These are phyloP conservation scores for Circinella minor DNA, from an alignment of 371 early-diverging fungal genomes.

Conservation along the genomic window DNA sequence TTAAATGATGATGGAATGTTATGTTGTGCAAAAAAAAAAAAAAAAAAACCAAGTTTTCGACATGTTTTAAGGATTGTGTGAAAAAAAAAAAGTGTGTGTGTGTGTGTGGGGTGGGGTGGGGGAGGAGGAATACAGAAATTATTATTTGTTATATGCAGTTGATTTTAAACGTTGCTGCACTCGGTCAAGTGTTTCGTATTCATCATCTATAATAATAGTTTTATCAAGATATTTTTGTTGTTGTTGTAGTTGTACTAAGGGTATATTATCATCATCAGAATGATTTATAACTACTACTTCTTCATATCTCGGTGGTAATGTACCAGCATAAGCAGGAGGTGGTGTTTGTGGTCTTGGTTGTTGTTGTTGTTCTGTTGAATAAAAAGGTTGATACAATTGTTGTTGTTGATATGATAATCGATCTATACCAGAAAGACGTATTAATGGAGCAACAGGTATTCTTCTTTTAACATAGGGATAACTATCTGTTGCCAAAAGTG, in stretches of 20 bases:
- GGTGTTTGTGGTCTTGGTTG: not conserved
- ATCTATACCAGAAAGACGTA: slow-evolving; percentile 5
- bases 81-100: too few species aligned
- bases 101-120: too few species aligned
- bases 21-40: too few species aligned
- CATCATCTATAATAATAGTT: not conserved
- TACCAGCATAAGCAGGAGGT: not conserved
- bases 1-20: too few species aligned
- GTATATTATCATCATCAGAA: slow-evolving; percentile 2
- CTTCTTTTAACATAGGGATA: not conserved
- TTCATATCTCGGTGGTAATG: slow-evolving; percentile 1
- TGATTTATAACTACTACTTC: not conserved
- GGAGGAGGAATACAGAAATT: not conserved
- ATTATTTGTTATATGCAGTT: not conserved
- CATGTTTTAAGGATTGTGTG: too few species aligned
- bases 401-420: not conserved
- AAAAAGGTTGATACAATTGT: not conserved
- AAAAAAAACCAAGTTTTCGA: too few species aligned
- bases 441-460: slow-evolving; percentile 1
- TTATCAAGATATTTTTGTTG: not conserved
- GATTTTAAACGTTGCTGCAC: slow-evolving; percentile 2
- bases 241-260: not conserved
- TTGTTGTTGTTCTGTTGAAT: not conserved
- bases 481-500: not conserved
- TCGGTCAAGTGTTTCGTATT: slow-evolving; percentile 7